phyloP scores from a whole-genome alignment of 2,329 filamentous ascomycete species.

The Talaromyces pinophilus region DNA sequence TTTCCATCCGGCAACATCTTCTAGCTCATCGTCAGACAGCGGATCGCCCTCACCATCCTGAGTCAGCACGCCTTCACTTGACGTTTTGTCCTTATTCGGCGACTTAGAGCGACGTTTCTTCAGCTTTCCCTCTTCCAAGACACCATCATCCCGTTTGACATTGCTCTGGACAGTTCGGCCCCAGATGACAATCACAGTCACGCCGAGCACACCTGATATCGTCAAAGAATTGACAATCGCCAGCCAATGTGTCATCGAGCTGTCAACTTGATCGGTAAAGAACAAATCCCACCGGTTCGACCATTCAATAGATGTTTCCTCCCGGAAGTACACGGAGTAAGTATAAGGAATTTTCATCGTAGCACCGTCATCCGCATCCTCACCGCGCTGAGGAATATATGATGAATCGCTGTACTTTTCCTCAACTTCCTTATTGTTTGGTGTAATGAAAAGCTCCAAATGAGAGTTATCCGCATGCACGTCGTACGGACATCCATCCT shows the following conservation, averaged over 20 bases:
- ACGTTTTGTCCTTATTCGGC: slow-evolving; percentile 48
- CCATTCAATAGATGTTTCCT: slow-evolving; percentile 81
- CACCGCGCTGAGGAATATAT: slow-evolving; percentile 58
- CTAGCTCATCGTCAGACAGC: slow-evolving; percentile 70
- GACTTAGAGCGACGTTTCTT: slow-evolving; percentile 53
- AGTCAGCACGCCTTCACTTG: slow-evolving; percentile 59
- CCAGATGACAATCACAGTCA: slow-evolving; percentile 78
- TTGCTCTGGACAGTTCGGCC: slow-evolving; percentile 76
- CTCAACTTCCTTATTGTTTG: slow-evolving; percentile 60
- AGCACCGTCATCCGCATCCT: slow-evolving; percentile 63
- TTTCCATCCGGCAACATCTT: slow-evolving; percentile 87
- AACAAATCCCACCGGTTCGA: slow-evolving; percentile 83
- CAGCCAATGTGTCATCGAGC: slow-evolving; percentile 80
- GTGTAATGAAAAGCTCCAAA: slow-evolving; percentile 68
- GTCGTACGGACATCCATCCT: slow-evolving; percentile 67
- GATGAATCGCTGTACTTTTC: slow-evolving; percentile 61
- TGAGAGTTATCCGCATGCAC: slow-evolving; percentile 63
- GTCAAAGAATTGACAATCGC: slow-evolving; percentile 85
- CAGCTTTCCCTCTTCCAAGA: slow-evolving; percentile 66
- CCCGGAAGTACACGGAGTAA: slow-evolving; percentile 87
- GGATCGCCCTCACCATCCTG: slow-evolving; percentile 58
- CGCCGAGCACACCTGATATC: slow-evolving; percentile 76
- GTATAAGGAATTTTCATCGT: slow-evolving; percentile 77
- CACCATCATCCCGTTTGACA: slow-evolving; percentile 70
- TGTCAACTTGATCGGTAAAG: slow-evolving; percentile 83